Conservation (phyloP, 129 eudicot species). For the Ambrosia trifida region DNA sequence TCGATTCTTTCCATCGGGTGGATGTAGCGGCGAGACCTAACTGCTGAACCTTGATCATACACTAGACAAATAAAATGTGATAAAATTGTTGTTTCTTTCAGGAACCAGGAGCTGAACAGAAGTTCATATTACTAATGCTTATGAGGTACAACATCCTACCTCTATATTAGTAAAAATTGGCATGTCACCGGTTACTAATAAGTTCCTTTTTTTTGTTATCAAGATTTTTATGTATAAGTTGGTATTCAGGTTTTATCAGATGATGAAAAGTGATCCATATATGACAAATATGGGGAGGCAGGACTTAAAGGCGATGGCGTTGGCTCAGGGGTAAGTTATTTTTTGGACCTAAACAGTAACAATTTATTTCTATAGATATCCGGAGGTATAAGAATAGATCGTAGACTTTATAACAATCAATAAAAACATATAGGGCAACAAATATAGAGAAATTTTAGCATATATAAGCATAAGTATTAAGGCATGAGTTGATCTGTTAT, state of each 20-base stretch:
- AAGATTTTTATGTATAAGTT: too few species aligned
- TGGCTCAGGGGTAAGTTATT: conserved; percentile 75
- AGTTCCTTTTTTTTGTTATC: too few species aligned
- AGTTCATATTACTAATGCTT: conserved; percentile 89
- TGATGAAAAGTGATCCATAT: conserved; percentile 94
- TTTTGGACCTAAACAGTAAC: conserved; percentile 11
- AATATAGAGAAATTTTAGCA: too few species aligned
- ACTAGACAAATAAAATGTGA: neutral
- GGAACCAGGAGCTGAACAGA: conserved; percentile 93
- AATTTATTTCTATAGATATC: too few species aligned
- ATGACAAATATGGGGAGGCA: conserved; percentile 91
- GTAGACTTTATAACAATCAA: too few species aligned
- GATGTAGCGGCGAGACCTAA: neutral
- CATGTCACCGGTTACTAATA: too few species aligned
- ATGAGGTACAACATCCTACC: conserved; percentile 60
- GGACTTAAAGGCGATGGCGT: conserved; percentile 93
- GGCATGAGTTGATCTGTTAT: too few species aligned
- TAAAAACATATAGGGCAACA: too few species aligned
- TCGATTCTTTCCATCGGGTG: neutral
- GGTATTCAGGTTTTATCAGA: conserved; percentile 90
- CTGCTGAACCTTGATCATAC: neutral
- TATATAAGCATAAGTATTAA: too few species aligned
- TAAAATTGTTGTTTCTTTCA: conserved; percentile 30
- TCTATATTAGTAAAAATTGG: conserved; percentile 35
- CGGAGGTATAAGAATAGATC: too few species aligned